These are phyloP conservation scores for Poa pratensis DNA, from an alignment of 176 grass and related monocot genomes.

Conservation along the genomic window DNA sequence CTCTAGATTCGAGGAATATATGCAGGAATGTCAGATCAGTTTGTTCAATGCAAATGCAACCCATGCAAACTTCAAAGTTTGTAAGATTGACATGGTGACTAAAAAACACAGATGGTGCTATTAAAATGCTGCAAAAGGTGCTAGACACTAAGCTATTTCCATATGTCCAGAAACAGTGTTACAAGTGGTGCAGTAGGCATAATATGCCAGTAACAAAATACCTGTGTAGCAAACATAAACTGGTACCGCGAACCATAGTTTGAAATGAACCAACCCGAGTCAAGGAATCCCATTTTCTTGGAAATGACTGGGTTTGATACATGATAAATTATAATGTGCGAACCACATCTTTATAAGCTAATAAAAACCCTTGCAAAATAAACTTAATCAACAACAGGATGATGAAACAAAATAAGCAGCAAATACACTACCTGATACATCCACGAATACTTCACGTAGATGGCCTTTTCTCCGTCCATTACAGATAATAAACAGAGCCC, in stretches of 20 bases:
- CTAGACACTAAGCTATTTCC: background rate
- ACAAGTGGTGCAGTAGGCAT: background rate
- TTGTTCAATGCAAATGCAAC: slow-evolving; percentile 27
- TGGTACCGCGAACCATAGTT: background rate
- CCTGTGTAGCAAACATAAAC: background rate
- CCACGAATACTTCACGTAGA: slow-evolving; percentile 76
- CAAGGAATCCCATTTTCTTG: background rate
- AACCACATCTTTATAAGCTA: slow-evolving; percentile 19
- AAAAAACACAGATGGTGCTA: slow-evolving; percentile 18
- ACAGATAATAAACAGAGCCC: slow-evolving; percentile 70
- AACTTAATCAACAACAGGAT: background rate
- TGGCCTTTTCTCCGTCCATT: slow-evolving; percentile 67
- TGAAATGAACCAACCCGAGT: background rate
- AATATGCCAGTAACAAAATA: slow-evolving; percentile 35
- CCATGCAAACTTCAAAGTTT: background rate
- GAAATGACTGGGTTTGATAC: background rate
- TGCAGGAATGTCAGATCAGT: background rate
- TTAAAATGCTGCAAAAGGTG: background rate
- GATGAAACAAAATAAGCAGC: slow-evolving; percentile 13
- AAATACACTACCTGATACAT: slow-evolving; percentile 73
- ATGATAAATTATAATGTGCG: slow-evolving; percentile 20
- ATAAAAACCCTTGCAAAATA: slow-evolving; percentile 2
- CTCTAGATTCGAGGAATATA: background rate
- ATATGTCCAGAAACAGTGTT: slow-evolving; percentile 7
- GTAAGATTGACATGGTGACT: background rate